Evolutionary conservation across 768 basidiomycete species (phyloP).

Genomic region (Amyloporia xantha): DNA sequence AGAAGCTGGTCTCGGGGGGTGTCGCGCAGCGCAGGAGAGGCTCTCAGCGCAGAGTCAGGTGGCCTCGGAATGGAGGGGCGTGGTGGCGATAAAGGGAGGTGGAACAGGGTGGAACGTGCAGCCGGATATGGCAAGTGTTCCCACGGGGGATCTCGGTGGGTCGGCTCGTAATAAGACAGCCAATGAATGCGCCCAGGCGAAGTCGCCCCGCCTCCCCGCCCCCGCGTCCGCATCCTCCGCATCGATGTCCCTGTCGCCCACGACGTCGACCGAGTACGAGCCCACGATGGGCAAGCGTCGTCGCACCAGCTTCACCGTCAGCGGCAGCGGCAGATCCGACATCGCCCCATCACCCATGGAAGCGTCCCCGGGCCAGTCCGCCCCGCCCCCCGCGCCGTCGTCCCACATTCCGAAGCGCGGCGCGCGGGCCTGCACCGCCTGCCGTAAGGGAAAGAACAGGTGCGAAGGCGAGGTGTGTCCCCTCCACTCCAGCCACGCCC

Average conservation of each 20-base stretch:
- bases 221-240: background rate
- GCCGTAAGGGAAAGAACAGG: conserved; percentile 88
- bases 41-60: no score
- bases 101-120: background rate
- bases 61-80: no score
- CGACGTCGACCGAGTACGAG: conserved; percentile 22
- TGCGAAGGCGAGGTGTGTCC: conserved; percentile 80
- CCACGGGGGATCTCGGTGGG: conserved; percentile 1
- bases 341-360: conserved; percentile 15
- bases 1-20: no score
- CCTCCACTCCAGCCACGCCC: conserved; percentile 26
- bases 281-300: conserved; percentile 19
- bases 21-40: no score
- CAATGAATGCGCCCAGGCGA: no score
- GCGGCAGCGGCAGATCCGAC: conserved; percentile 11
- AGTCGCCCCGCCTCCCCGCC: background rate
- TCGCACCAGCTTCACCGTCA: conserved; percentile 16
- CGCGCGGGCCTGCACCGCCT: conserved; percentile 83
- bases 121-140: background rate
- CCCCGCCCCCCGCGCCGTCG: conserved; percentile 19
- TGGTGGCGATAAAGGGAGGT: no score
- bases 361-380: conserved; percentile 8
- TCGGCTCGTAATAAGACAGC: background rate
- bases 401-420: conserved; percentile 84
- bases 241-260: conserved; percentile 23